Evolutionary conservation across 768 basidiomycete genomes (phyloP), one percentile per base, ranked within the genome.

Genomic region (Rickenella mellea): DNA sequence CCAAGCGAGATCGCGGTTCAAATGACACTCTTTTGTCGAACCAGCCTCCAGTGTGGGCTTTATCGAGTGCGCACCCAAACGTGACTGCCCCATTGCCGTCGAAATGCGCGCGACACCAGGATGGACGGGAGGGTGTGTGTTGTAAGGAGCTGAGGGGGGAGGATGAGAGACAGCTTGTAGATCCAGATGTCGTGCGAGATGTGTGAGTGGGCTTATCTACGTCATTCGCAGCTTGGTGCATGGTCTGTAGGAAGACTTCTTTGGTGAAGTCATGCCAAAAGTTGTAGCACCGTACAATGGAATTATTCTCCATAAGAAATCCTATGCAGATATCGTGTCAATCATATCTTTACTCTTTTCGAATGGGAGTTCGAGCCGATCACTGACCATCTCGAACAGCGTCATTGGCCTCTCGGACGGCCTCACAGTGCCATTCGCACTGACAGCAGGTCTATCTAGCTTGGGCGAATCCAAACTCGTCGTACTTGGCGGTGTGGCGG

Each of bases 351-450:
- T n/a, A n/a, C n/a, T n/a, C n/a, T n/a, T n/a, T n/a, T n/a, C 29
- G 29, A 30, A 11, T 30, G 29, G 29, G n/a, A n/a, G n/a, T n/a
- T n/a, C n/a, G n/a, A n/a, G n/a, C n/a, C n/a, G n/a, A n/a, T 31
- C 6, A n/a, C 21, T 40, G 39, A n/a, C 26, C 38, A 33, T 14
- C 25, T 40, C 52, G 26, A 31, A 10, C 54, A 89, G 88, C 38
- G 75, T 92, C 36, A 91, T 91, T 47, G 90, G 90, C n/a, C 77
- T 91, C 7, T 86, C 84, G 0, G 89, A 92, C 52, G 89, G 90
- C 6, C 65, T 92, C 39, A 93, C 91, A 0, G 89, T 94, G 1
- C 91, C 91, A 0, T 94, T 94, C 56, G 91, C 91, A 7, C 66
- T 94, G 28, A 78, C 91, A 2, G 91, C 91, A 4, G 91, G 91